Conservation (phyloP, 1,139 yeast genomes). For the Hemisphaericaspora xylofermentans region DNA sequence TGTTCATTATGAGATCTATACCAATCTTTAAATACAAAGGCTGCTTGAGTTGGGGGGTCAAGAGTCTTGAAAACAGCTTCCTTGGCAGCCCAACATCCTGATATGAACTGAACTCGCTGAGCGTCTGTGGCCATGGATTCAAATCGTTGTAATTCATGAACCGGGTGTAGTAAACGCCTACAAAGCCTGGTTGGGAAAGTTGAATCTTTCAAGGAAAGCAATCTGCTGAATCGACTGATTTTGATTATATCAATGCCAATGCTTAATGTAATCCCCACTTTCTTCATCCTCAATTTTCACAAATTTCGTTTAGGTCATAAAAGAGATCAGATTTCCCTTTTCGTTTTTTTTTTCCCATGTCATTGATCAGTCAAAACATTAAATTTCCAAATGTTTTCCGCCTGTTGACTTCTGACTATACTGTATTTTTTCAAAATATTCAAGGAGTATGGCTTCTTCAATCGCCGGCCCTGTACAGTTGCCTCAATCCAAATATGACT, state of each 20-base stretch:
- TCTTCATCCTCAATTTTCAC: too few relatives aligned
- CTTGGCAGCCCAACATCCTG: conserved; percentile 72
- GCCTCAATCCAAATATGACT: conserved; percentile 77
- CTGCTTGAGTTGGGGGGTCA: conserved; percentile 45
- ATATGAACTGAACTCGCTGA: conserved; percentile 31
- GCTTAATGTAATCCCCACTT: conserved; percentile 31
- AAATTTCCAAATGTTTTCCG: too few relatives aligned
- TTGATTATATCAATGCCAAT: conserved; percentile 65
- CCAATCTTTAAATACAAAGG: conserved; percentile 64
- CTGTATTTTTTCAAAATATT: too few relatives aligned
- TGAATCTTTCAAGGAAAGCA: conserved; percentile 32
- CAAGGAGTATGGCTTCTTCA: conserved; percentile 73
- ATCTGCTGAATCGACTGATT: conserved; percentile 45
- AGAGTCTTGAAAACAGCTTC: conserved; percentile 73
- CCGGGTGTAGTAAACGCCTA: conserved; percentile 50
- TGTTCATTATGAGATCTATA: conserved; percentile 39
- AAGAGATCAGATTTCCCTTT: background rate
- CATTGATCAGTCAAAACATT: too few relatives aligned
- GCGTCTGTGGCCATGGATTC: conserved; percentile 10
- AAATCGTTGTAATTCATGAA: conserved; percentile 44
- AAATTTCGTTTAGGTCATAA: background rate
- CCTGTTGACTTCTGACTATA: too few relatives aligned
- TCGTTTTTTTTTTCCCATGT: background rate
- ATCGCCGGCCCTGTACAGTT: conserved; percentile 76
- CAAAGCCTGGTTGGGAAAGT: conserved; percentile 41